These are phyloP conservation scores for Phytophthora niederhauseri DNA, from an alignment of 352 stramenopile species.

Conservation along the genomic window DNA sequence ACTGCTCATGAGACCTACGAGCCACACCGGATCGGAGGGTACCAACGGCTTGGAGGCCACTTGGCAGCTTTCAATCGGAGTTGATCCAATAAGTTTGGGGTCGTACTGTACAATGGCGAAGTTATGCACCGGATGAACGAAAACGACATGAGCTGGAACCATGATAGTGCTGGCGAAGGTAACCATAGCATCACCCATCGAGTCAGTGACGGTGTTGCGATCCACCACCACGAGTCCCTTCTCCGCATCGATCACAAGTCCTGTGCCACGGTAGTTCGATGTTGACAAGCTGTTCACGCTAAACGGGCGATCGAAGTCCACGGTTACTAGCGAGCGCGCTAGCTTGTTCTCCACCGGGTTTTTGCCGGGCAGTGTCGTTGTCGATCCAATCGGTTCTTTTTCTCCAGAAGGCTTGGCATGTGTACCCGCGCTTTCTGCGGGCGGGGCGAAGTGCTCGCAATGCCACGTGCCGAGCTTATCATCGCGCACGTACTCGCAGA, in stretches of 20 bases:
- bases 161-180: constrained; percentile 93
- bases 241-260: constrained; percentile 87
- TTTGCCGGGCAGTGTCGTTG: constrained; percentile 81
- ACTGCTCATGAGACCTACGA: constrained; percentile 86
- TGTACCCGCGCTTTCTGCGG: constrained; percentile 5
- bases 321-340: constrained; percentile 81
- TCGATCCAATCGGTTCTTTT: constrained; percentile 63
- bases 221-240: constrained; percentile 93
- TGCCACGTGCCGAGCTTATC: constrained; percentile 83
- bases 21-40: constrained; percentile 83
- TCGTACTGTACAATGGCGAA: constrained; percentile 94
- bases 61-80: constrained; percentile 79
- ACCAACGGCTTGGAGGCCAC: constrained; percentile 63
- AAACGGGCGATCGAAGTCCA: constrained; percentile 87
- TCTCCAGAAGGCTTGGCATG: constrained; percentile 17
- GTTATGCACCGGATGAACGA: constrained; percentile 94
- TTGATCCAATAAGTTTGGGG: constrained; percentile 83
- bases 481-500: constrained; percentile 82
- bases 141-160: constrained; percentile 87
- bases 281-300: constrained; percentile 88
- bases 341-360: constrained; percentile 86
- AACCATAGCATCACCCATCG: constrained; percentile 88
- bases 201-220: constrained; percentile 92
- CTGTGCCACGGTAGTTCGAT: constrained; percentile 86
- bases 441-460: constrained; percentile 62